Evolutionary conservation across 805 yeast genomes (phyloP), one percentile per base, ranked within the genome.

Genomic region (Phaffomyces thermotolerans): DNA sequence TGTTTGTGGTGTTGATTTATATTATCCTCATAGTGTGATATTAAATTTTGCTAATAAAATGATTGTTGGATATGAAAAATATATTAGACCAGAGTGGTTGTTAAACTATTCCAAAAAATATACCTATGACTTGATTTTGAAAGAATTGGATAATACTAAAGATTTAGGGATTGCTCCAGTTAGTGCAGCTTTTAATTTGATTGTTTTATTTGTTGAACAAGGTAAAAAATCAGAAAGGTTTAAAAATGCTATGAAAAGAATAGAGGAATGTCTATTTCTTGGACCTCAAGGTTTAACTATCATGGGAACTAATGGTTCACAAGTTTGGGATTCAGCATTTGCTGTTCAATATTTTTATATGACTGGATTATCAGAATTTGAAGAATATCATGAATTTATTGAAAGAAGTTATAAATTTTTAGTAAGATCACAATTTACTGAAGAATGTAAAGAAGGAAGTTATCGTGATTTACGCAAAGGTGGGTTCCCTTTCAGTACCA

Each of bases 221-320:
- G 98, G 97, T 2, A 54, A 60, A 1, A 73, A 80, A 3, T 82
- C 95, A 0, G 64, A 65, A 2, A 73, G 72, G 10, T 90, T 86
- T 63, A 54, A 70, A 41, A 66, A 69, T 20, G 72, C 81, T 27
- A 60, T 74, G 37, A 71, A 66, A 15, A 69, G 93, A 46, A 78
- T 86, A 68, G 73, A 79, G 33, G 97, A 93, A 54, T 80, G 79
- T 32, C 55, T 88, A 41, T 89, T 85, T 63, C 82, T 84, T 66
- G 95, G 96, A 0, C 84, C 89, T 0, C 84, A 84, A 58, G 99
- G 99, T 5, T 73, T 93, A 79, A 77, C 91, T 2, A 84, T 87
- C 44, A 87, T 84, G 86, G 99, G 99, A 3, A 93, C 99, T 1
- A 93, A 93, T 62, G 99, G 99, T 22, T 87, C 86, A 0, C 99